Base-by-base conservation (phyloP, 164 flowering plant genomes). In the Cinnamomum micranthum region DNA sequence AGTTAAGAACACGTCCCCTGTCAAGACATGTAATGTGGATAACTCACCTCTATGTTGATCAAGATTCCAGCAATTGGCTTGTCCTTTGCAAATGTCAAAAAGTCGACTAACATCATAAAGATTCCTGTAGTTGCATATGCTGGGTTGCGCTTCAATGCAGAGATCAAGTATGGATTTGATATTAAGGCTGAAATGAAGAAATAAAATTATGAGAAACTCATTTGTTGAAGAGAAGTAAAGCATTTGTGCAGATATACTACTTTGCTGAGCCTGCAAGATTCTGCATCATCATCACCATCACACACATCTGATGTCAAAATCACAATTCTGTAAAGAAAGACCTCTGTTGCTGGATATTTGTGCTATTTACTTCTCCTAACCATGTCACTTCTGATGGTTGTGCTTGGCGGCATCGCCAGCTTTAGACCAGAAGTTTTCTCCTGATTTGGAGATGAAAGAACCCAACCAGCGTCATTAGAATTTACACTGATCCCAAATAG, bases 31-130 rank as follows among this genome's bases (percentile, higher is more conserved):
- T 31, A 33, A 4, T 17, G 50, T 67, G 28, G 67, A 64, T 41
- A 25, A 72, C 82, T 71, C 66, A 85, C 86, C 83, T 83, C 84
- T 75, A 85, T 77, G 65, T 60, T 77, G 77, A 85, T 79, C 72
- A 85, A 73, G 28, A 85, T 80, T 59, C 87, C 87, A 72, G 81
- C 19, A 81, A 83, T 62, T 23, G 77, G 33, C 33, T 82, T 74
- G 72, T 23, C 63, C 62, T 71, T 71, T 22, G 86, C 79, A 27
- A 81, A 77, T 2, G 24, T 79, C 77, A 85, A 64, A 77, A 85
- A 85, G n/a, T 80, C 77, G 60, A 75, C 50, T 71, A 85, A 75
- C 23, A 81, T 68, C 68, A 81, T n/a, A 55, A 83, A 78, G 0
- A 19, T 80, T 74, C 84, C 86, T 50, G 52, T 73, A 79, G 77